Evolutionary conservation across 2,329 filamentous ascomycete genomes (phyloP).

Genomic region (Nannizzia gypsea): DNA sequence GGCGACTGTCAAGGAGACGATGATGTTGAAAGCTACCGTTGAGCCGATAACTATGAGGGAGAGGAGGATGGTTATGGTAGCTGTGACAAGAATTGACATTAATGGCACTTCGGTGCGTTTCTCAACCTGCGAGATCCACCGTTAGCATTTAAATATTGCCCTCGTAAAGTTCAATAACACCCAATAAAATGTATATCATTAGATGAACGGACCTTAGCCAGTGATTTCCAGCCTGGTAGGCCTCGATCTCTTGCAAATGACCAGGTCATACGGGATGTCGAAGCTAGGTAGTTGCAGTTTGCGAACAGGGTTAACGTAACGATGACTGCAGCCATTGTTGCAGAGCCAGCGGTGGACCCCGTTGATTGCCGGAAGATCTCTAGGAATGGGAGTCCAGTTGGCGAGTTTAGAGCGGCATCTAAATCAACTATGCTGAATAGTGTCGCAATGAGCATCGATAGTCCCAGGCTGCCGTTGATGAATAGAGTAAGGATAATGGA

Average conservation of each 20-base stretch:
- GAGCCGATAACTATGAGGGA: conserved; percentile 42
- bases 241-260: conserved; percentile 36
- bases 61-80: conserved; percentile 27
- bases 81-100: conserved; percentile 26
- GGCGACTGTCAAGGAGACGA: conserved; percentile 42
- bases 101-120: conserved; percentile 31
- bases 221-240: conserved; percentile 25
- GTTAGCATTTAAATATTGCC: not conserved
- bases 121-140: conserved; percentile 20
- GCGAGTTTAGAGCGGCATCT: conserved; percentile 27
- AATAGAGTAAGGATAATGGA: conserved; percentile 39
- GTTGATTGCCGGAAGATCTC: conserved; percentile 41
- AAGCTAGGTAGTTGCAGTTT: conserved; percentile 23
- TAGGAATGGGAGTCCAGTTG: conserved; percentile 40
- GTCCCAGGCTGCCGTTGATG: conserved; percentile 39
- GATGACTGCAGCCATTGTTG: conserved; percentile 38
- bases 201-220: conserved; percentile 19
- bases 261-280: conserved; percentile 33
- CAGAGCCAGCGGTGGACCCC: conserved; percentile 28
- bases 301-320: conserved; percentile 31
- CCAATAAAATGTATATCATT: too few species aligned
- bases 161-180: too few species aligned
- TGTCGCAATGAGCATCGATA: conserved; percentile 35
- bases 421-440: conserved; percentile 36
- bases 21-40: conserved; percentile 42